phyloP scores from a whole-genome alignment of 164 flowering plant genomes.

The Nymphaea thermarum region DNA sequence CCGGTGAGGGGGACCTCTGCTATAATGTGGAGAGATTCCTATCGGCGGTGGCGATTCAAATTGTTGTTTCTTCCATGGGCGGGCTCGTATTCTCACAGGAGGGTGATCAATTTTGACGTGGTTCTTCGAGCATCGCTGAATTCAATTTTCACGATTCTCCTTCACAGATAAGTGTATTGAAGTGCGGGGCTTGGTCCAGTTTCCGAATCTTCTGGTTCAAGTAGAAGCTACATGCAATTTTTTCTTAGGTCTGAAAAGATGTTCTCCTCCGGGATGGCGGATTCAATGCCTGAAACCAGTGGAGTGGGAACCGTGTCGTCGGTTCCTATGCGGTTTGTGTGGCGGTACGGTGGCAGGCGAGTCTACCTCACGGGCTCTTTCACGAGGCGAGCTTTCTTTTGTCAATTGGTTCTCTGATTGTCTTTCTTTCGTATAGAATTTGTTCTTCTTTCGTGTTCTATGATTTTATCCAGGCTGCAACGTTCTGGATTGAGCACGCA shows the following conservation, averaged over 20 bases:
- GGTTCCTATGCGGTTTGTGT: slow-evolving; percentile 36
- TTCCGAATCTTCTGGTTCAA: background rate
- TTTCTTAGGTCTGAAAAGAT: slow-evolving; percentile 14
- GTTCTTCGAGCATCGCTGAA: too few species aligned
- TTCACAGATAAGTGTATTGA: slow-evolving; percentile 3
- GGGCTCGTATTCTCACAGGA: background rate
- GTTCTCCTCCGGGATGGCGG: slow-evolving; percentile 23
- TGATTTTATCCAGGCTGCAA: too few species aligned
- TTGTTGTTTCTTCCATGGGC: background rate
- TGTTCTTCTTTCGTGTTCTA: background rate
- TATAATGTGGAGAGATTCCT: slow-evolving; percentile 44
- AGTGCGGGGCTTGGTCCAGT: slow-evolving; percentile 2
- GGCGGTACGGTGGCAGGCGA: slow-evolving; percentile 52
- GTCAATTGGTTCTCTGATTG: too few species aligned
- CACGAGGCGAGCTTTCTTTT: slow-evolving; percentile 22
- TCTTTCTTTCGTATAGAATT: background rate
- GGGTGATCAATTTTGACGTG: too few species aligned
- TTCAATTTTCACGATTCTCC: too few species aligned
- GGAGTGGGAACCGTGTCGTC: slow-evolving; percentile 17
- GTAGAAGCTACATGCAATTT: background rate
- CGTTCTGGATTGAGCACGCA: too few species aligned
- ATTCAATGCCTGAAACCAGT: slow-evolving; percentile 20
- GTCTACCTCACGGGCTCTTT: slow-evolving; percentile 42
- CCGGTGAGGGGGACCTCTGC: slow-evolving; percentile 39
- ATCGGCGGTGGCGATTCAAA: slow-evolving; percentile 6